A percentile compares a stretch with the other conserved stretches of the same genome.
Conservation (phyloP, 257 asterid genomes). For the Nicotiana sylvestris region DNA sequence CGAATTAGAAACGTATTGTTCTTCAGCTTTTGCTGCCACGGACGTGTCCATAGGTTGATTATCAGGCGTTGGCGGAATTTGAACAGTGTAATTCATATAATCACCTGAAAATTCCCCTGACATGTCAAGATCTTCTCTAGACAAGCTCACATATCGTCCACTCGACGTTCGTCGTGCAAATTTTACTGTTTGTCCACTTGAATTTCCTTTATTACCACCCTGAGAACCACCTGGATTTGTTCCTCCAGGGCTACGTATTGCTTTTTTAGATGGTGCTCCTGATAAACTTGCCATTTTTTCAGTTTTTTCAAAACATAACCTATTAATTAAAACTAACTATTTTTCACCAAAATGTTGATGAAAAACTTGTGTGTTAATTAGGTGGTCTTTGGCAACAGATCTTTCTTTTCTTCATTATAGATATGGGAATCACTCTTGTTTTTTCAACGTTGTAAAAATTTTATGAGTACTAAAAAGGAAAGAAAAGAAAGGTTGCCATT, state of each 20-base stretch:
- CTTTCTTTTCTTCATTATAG: background rate
- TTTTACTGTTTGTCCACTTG: constrained; percentile 61
- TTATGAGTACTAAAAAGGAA: background rate
- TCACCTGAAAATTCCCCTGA: constrained; percentile 58
- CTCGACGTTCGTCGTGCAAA: constrained; percentile 80
- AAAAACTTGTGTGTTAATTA: background rate
- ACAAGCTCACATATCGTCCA: constrained; percentile 70
- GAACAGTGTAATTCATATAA: constrained; percentile 76
- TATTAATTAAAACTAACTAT: background rate
- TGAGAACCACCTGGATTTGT: constrained; percentile 22
- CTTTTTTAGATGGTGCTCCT: constrained; percentile 57
- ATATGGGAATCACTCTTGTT: background rate
- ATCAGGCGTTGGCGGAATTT: constrained; percentile 86
- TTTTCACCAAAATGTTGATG: background rate
- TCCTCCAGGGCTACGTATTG: constrained; percentile 24
- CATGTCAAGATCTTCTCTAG: constrained; percentile 73
- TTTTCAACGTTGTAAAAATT: background rate
- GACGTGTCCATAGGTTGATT: constrained; percentile 74
- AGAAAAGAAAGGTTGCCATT: constrained; percentile 9
- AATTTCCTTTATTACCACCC: constrained; percentile 14
- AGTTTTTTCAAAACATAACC: background rate
- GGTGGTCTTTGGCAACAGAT: background rate
- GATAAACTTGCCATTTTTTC: constrained; percentile 40
- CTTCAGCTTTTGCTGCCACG: constrained; percentile 80
- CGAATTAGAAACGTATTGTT: constrained; percentile 80